Evolutionary conservation across 1,139 yeast genomes (phyloP).

Genomic region (Pichia sp.): DNA sequence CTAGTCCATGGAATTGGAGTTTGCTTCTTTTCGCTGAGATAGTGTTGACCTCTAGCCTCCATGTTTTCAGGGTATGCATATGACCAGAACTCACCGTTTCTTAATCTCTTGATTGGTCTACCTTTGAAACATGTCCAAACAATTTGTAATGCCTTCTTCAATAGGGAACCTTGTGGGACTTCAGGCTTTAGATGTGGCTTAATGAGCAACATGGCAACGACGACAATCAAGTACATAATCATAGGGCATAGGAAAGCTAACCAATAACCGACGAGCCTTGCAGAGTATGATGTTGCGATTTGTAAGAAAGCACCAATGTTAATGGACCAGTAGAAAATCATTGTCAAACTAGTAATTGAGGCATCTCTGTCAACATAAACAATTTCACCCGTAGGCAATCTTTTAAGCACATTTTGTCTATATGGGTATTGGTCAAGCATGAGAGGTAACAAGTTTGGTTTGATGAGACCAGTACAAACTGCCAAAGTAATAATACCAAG

Average conservation of each 20-base stretch:
- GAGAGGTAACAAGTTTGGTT: conserved; percentile 43
- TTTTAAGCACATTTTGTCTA: conserved; percentile 51
- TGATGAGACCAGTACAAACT: conserved; percentile 42
- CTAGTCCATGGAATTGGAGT: conserved; percentile 39
- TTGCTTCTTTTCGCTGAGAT: conserved; percentile 23
- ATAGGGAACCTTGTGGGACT: conserved; percentile 41
- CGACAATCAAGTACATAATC: conserved; percentile 31
- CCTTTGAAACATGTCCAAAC: conserved; percentile 34
- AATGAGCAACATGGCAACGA: conserved; percentile 13
- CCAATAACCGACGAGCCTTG: conserved; percentile 69
- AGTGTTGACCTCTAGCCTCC: conserved; percentile 36
- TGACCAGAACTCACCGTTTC: conserved; percentile 42
- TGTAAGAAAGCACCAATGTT: conserved; percentile 75
- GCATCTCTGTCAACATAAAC: conserved; percentile 67
- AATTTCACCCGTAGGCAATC: conserved; percentile 54
- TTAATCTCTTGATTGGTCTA: conserved; percentile 37
- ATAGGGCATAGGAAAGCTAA: conserved; percentile 62
- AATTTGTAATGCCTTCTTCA: conserved; percentile 38
- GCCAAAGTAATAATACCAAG: conserved; percentile 35
- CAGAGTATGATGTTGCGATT: conserved; percentile 70
- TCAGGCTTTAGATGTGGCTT: conserved; percentile 29
- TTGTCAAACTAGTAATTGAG: conserved; percentile 68
- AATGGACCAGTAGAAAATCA: conserved; percentile 73
- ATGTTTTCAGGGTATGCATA: conserved; percentile 47
- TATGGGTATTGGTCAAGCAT: conserved; percentile 45